Conservation (phyloP, 192 early-diverging fungal species). For the Coemansia sp. region DNA sequence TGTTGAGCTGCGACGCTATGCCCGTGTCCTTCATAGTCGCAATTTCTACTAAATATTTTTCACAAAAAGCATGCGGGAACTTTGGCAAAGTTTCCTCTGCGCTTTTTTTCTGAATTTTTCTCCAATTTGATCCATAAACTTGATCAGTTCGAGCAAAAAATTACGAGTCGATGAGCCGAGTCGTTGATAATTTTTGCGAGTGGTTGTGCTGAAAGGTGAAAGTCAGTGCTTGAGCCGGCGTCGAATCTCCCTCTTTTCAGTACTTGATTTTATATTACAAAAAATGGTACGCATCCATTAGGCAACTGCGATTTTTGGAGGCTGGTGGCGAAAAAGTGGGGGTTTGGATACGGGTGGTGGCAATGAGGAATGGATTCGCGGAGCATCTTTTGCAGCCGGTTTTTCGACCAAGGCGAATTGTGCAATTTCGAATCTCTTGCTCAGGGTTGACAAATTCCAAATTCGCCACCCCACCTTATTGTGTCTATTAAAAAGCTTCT, state of each 20-base stretch:
- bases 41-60: constrained; percentile 1
- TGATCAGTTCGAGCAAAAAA: constrained; percentile 1
- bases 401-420: background rate
- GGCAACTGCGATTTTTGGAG: background rate
- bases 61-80: background rate
- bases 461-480: background rate
- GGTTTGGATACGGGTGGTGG: background rate
- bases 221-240: background rate
- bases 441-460: background rate
- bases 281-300: constrained; percentile 20
- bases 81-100: constrained; percentile 4
- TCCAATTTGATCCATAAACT: background rate
- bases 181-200: background rate
- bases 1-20: constrained; percentile 39
- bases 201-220: background rate
- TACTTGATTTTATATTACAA: constrained; percentile 13
- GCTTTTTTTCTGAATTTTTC: background rate
- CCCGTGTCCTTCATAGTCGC: constrained; percentile 35
- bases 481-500: too few relatives aligned
- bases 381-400: background rate
- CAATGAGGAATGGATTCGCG: constrained; percentile 1
- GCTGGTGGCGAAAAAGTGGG: background rate
- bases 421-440: background rate
- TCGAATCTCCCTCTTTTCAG: constrained; percentile 14
- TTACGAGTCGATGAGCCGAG: constrained; percentile 5